Evolutionary conservation across 495 filamentous ascomycete genomes (phyloP), one percentile per base, ranked within the genome.

Genomic region (Aspergillus sclerotiicarbonarius): DNA sequence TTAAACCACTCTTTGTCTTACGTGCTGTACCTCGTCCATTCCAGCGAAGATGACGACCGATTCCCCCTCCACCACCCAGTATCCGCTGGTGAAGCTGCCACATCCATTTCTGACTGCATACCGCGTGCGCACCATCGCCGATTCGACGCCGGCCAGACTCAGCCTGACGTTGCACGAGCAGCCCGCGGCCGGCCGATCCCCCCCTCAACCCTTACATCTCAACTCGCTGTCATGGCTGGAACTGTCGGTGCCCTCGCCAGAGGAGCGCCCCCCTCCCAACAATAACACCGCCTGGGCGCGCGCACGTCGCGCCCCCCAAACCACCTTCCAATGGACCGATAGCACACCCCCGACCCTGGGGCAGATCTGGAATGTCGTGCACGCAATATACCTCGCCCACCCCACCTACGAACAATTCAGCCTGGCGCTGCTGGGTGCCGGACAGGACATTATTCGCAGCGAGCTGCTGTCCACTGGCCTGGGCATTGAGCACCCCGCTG

Each of bases 321-420:
- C 69, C 2, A 62, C 63, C 6, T 69, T 81, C 49, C 55, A 73
- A 56, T 81, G 78, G 78, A 62, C 68, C 1, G 61, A 58, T 7
- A 29, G 56, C 10, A 61, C 39, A 2, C 52, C 76, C 1, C 82
- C 84, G 10, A 80, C 82, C 0, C 62, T 83, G 20, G 84, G 71
- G 6, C 84, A 87, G 60, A 74, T 85, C 39, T 88, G 85, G 85
- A 80, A 86, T 15, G 64, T 83, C 37, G 62, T 84, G 25, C 86
- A 88, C 65, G 78, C 82, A 20, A 70, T 83, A 43, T 84, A 84
- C 69, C 80, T 83, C 19, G 62, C 81, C 8, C 76, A 82, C 19
- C 82, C 81, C 0, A 63, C 71, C 32, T 68, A 77, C 16, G 85
- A 87, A 62, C 76, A 74, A 25, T 74, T 87, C 60, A 78, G 83